These are phyloP conservation scores for Fagopyrum homotropicum DNA, from an alignment of 148 eudicot genomes.

Conservation along the genomic window DNA sequence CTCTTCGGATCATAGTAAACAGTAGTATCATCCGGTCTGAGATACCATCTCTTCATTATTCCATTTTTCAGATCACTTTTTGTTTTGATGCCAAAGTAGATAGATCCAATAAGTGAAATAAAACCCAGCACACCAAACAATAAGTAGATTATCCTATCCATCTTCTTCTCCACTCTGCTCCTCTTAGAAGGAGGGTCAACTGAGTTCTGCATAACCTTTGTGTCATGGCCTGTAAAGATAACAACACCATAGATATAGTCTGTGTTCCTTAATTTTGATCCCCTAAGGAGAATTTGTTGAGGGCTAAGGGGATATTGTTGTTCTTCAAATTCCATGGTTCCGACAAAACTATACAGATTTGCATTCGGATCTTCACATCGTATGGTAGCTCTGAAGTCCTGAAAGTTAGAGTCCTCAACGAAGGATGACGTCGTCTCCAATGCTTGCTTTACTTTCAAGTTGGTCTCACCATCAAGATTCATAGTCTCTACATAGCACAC, in stretches of 20 bases:
- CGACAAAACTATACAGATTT: constrained; percentile 66
- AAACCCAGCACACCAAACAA: constrained; percentile 51
- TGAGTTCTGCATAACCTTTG: constrained; percentile 85
- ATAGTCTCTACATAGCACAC: constrained; percentile 88
- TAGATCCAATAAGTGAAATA: constrained; percentile 59
- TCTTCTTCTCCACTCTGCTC: constrained; percentile 75
- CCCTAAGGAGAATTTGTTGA: constrained; percentile 74
- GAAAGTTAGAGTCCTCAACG: constrained; percentile 41
- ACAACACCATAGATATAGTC: constrained; percentile 76
- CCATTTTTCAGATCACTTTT: constrained; percentile 41
- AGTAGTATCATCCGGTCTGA: constrained; percentile 48
- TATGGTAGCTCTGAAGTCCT: constrained; percentile 52
- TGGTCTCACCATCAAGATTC: constrained; percentile 98
- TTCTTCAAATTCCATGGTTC: constrained; percentile 63
- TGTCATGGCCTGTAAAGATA: constrained; percentile 80
- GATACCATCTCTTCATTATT: constrained; percentile 68
- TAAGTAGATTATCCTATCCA: constrained; percentile 74
- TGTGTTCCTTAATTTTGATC: constrained; percentile 79
- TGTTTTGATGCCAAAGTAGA: constrained; percentile 71
- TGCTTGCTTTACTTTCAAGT: constrained; percentile 81
- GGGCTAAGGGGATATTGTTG: constrained; percentile 63
- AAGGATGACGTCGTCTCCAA: constrained; percentile 56
- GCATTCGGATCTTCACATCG: constrained; percentile 91
- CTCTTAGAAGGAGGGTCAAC: constrained; percentile 87
- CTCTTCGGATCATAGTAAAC: constrained; percentile 47